Evolutionary conservation across 2,329 filamentous ascomycete species (phyloP).

Genomic region (Fusarium denticulatum): DNA sequence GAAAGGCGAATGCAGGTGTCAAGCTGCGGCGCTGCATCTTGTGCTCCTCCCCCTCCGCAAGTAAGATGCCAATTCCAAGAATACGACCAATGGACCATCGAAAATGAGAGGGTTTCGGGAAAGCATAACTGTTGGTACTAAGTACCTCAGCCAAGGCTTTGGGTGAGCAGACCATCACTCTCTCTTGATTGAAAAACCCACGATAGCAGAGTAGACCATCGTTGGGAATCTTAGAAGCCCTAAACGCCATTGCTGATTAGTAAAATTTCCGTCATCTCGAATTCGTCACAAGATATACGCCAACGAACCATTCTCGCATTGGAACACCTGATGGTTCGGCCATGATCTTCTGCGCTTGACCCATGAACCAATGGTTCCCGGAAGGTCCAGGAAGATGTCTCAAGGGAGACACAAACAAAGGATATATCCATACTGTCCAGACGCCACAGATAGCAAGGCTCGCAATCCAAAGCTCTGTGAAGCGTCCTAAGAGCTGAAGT

Average conservation of each 20-base stretch:
- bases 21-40: constrained; percentile 82
- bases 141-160: constrained; percentile 77
- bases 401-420: constrained; percentile 61
- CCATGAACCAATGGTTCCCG: constrained; percentile 57
- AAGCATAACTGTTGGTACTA: constrained; percentile 75
- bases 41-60: constrained; percentile 93
- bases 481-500: constrained; percentile 46
- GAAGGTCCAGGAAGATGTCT: constrained; percentile 58
- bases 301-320: constrained; percentile 58
- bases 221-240: constrained; percentile 71
- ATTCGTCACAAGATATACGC: neutral
- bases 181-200: constrained; percentile 69
- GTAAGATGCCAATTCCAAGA: constrained; percentile 75
- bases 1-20: constrained; percentile 84
- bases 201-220: constrained; percentile 76
- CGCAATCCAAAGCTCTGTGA: constrained; percentile 49
- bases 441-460: constrained; percentile 50
- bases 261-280: neutral
- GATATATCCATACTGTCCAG: constrained; percentile 60
- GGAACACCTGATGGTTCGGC: constrained; percentile 55
- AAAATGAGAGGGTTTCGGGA: constrained; percentile 68
- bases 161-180: constrained; percentile 68
- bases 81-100: constrained; percentile 68
- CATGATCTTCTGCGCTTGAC: constrained; percentile 57
- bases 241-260: constrained; percentile 48